phyloP scores from a whole-genome alignment of 2,329 filamentous ascomycete species.

The Paracorniculantispora psalliotae region DNA sequence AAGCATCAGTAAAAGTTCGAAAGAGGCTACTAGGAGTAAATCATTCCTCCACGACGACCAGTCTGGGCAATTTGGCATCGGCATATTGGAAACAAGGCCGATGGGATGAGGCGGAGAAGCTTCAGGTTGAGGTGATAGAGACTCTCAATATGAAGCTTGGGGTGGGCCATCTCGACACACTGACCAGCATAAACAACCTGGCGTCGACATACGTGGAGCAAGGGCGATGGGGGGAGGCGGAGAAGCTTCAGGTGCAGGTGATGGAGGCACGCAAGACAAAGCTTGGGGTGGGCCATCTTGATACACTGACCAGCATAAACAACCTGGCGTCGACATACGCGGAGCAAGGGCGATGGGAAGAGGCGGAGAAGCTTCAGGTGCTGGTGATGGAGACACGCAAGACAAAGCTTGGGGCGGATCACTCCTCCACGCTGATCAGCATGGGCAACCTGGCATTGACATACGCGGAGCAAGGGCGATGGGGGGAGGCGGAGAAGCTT shows the following conservation, averaged over 20 bases:
- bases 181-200: no score
- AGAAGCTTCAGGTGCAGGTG: background rate
- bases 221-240: background rate
- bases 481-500: background rate
- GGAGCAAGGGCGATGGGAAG: background rate
- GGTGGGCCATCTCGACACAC: no score
- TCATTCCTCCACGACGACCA: constrained; percentile 4
- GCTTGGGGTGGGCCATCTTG: constrained; percentile 6
- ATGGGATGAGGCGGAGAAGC: constrained; percentile 1
- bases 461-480: background rate
- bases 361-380: background rate
- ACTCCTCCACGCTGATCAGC: no score
- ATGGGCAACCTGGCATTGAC: no score
- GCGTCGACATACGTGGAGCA: no score
- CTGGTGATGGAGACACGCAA: no score
- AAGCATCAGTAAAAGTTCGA: background rate
- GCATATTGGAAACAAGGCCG: background rate
- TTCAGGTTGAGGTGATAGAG: no score
- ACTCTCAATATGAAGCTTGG: no score
- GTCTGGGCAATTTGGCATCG: background rate
- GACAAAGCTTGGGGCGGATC: no score
- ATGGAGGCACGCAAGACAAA: background rate
- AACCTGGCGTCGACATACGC: background rate
- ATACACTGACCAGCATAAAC: background rate
- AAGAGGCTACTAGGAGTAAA: background rate